These are phyloP conservation scores for Kwoniella botswanensis DNA, from an alignment of 768 basidiomycete genomes.

Conservation along the genomic window DNA sequence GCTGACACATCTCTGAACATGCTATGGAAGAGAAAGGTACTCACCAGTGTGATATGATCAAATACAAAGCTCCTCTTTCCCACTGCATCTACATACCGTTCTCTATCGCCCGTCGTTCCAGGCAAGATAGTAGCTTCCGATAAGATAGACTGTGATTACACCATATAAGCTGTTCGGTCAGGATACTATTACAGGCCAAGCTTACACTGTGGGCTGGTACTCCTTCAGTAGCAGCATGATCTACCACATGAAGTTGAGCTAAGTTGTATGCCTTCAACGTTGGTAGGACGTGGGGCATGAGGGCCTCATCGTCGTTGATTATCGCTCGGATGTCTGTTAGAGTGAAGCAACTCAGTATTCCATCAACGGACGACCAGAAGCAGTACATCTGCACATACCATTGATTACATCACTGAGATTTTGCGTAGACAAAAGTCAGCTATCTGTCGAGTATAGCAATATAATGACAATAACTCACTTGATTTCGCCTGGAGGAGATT, in stretches of 20 bases:
- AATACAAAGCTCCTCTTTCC: conserved; percentile 78
- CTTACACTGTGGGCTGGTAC: conserved; percentile 67
- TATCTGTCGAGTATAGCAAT: no score
- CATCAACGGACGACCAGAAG: no score
- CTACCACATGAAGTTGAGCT: conserved; percentile 82
- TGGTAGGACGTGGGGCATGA: conserved; percentile 77
- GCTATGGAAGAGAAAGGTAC: conserved; percentile 8
- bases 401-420: conserved; percentile 76
- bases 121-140: conserved; percentile 71
- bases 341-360: not conserved
- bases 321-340: conserved; percentile 82
- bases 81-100: conserved; percentile 82
- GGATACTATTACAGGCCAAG: conserved; percentile 8
- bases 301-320: conserved; percentile 80
- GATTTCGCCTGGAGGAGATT: conserved; percentile 93
- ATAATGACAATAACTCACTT: conserved; percentile 60
- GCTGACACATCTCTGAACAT: not conserved
- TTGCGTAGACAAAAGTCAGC: not conserved
- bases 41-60: conserved; percentile 81
- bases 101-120: conserved; percentile 62
- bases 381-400: conserved; percentile 61
- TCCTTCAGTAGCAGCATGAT: conserved; percentile 72
- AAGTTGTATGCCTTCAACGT: conserved; percentile 84
- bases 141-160: conserved; percentile 70
- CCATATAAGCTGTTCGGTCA: conserved; percentile 11